Evolutionary conservation across 2,329 filamentous ascomycete species (phyloP), one percentile per base, ranked within the genome.

Genomic region (Colletotrichum tabaci): DNA sequence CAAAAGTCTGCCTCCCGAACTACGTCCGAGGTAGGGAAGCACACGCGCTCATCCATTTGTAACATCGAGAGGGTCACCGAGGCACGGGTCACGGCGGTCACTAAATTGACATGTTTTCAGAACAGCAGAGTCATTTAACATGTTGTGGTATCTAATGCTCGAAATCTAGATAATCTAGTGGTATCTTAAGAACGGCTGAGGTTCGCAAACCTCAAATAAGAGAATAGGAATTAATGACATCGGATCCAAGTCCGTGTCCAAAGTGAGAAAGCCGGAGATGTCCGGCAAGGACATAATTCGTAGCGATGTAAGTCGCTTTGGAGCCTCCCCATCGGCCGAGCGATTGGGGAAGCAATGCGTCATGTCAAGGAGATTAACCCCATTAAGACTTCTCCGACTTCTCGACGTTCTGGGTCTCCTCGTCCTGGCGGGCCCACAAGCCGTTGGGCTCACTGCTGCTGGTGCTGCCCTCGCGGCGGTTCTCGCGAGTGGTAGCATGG

Each of bases 101-200:
- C 30, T 15, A 7, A 26, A 9, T 52, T 30, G 21, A 46, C 10
- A 18, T 5, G 30, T 9, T 8, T 35, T 35, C 30, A 35, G 30
- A 35, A 35, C 40, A 10, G 26, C 23, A 30, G 16, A 53, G 55
- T 63, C 40, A 64, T 52, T 68, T 18, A 71, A 71, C 53, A 47
- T 50, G 56, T 66, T 68, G 58, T 71, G 65, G 69, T 71, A 71
- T 71, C 65, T 71, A 71, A 70, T 53, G 58, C 53, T 62, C 58
- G 18, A 68, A 70, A 67, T 71, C 47, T 63, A 63, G 68, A 58
- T 47, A 38, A 71, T 63, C 64, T 58, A 71, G 65, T 71, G 69
- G 69, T 71, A 71, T 71, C 69, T 71, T 60, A 71, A 71, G 16
- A 68, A 58, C 8, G 15, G 16, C 56, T 8, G 56, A 42, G 52